Base-by-base conservation (phyloP, 2,329 filamentous ascomycete species). In the Microascus cirrosus region DNA sequence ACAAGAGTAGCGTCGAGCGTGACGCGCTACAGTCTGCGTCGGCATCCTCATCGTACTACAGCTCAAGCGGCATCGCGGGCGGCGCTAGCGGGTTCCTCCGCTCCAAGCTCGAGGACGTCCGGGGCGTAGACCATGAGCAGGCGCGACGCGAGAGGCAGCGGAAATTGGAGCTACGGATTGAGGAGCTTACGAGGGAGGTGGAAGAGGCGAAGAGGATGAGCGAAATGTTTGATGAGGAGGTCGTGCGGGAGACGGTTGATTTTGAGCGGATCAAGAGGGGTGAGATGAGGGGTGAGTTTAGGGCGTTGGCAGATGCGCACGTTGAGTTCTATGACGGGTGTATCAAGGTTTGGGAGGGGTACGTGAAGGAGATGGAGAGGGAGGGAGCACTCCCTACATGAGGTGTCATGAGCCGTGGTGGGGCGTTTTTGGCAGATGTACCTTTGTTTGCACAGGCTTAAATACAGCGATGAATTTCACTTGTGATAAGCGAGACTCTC, bases 231-330 rank as follows among this genome's bases (percentile, higher is more conserved):
- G 94, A 96, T 71, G 92, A 96, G 68, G 91, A 96, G 72, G 93
- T 96, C 1, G 87, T 97, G 51, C 87, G 89, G 66, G 94, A 99
- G 70, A 89, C 96, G 1, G 81, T 82, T 22, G 92, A 96, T 68
- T 99, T 99, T 73, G 94, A 99, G 74, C 83, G 92, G 59, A 97
- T 97, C 78, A 99, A 99, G 77, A 85, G 90, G 45, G 78, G 89
- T 50, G 93, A 99, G 77, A 95, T 99, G 72, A 89, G 90, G 70
- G 82, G 87, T 62, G 92, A 94, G 64, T 79, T 99, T 55, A 90
- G 90, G 2, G 85, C 83, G 2, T 73, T 99, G 54, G 90, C 93
- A 0, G 87, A 93, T 66, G 85, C 89, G 20, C 90, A 99, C 69
- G 84, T 95, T 48, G 82, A 84, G 12, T 97, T 96, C 70, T 99